phyloP scores from a whole-genome alignment of 805 yeast species.

The Saccharomycopsis microspora region DNA sequence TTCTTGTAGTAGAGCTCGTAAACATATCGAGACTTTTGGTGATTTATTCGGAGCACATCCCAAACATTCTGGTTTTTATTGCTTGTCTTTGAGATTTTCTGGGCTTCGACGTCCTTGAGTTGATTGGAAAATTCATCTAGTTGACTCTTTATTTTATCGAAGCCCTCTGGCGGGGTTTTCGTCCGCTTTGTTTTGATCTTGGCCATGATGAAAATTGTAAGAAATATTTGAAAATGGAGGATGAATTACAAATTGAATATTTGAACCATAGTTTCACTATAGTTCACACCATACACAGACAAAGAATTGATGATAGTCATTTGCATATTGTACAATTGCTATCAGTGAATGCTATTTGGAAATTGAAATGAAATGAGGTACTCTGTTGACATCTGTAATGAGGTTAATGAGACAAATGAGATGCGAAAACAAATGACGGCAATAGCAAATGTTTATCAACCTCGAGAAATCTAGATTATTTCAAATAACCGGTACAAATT shows the following conservation, averaged over 20 bases:
- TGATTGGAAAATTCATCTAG: constrained; percentile 45
- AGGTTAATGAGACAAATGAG: too few relatives aligned
- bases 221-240: neutral
- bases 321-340: too few relatives aligned
- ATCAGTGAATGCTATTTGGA: too few relatives aligned
- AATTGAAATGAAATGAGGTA: too few relatives aligned
- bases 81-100: constrained; percentile 28
- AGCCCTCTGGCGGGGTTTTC: constrained; percentile 64
- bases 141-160: constrained; percentile 54
- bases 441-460: too few relatives aligned
- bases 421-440: too few relatives aligned
- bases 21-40: constrained; percentile 65
- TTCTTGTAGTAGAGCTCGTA: constrained; percentile 65
- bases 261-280: neutral
- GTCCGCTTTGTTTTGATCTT: constrained; percentile 29
- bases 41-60: constrained; percentile 61
- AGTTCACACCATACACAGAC: too few relatives aligned
- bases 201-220: constrained; percentile 27
- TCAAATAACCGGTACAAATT: too few relatives aligned
- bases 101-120: constrained; percentile 40
- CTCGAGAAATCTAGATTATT: too few relatives aligned
- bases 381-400: too few relatives aligned
- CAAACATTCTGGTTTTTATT: constrained; percentile 51
- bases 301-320: too few relatives aligned
- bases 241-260: neutral